Evolutionary conservation across 352 stramenopile genomes (phyloP).

Genomic region (Pythium phragmitis): DNA sequence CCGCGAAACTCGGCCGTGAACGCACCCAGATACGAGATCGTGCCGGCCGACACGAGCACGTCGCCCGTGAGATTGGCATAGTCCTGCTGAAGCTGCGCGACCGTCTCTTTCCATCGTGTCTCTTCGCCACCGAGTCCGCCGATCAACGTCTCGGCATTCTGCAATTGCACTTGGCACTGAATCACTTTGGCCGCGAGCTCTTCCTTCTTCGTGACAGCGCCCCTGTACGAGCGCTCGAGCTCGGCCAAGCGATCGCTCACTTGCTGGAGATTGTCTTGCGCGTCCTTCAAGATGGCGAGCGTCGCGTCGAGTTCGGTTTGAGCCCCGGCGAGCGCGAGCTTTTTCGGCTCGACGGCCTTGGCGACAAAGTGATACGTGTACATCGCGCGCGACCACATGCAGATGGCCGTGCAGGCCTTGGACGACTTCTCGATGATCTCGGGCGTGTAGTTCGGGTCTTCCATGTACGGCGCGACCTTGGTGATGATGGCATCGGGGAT

Average conservation of each 20-base stretch:
- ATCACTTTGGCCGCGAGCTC: conserved; percentile 87
- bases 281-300: conserved; percentile 43
- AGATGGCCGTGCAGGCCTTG: conserved; percentile 90
- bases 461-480: conserved; percentile 83
- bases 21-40: conserved; percentile 85
- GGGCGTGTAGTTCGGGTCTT: conserved; percentile 89
- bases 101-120: conserved; percentile 80
- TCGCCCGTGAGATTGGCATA: conserved; percentile 83
- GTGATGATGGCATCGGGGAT: conserved; percentile 88
- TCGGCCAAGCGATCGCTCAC: conserved; percentile 84
- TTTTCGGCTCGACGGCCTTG: conserved; percentile 78
- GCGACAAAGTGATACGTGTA: conserved; percentile 87
- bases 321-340: conserved; percentile 51
- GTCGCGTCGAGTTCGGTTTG: conserved; percentile 61
- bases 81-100: conserved; percentile 71
- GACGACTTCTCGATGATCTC: conserved; percentile 92
- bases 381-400: conserved; percentile 87
- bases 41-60: conserved; percentile 82
- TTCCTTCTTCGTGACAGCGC: conserved; percentile 89
- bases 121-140: conserved; percentile 83
- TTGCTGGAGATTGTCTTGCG: conserved; percentile 72
- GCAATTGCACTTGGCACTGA: conserved; percentile 87
- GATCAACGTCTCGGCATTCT: conserved; percentile 87
- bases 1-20: conserved; percentile 89
- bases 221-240: conserved; percentile 84